phyloP scores from a whole-genome alignment of 202 grass and related monocot genomes.

The Bolboschoenoplectus hybrid region DNA sequence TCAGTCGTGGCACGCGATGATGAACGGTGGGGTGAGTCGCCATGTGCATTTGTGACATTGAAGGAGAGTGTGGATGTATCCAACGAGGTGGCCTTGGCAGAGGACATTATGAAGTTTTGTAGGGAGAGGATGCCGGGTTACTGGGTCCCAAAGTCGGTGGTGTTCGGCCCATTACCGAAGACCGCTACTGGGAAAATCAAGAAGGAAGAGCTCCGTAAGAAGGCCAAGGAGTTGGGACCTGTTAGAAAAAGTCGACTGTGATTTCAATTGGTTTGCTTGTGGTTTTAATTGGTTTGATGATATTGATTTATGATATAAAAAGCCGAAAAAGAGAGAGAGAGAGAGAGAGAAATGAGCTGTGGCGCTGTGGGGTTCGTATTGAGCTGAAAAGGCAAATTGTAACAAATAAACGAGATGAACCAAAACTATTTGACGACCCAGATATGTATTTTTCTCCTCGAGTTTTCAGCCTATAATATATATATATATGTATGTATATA shows the following conservation, averaged over 20 bases:
- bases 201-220: slow-evolving; percentile 67
- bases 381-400: background rate
- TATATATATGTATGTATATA: too few relatives aligned
- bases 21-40: slow-evolving; percentile 82
- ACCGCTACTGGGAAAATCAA: slow-evolving; percentile 82
- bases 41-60: slow-evolving; percentile 78
- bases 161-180: slow-evolving; percentile 80
- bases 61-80: slow-evolving; percentile 45
- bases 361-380: background rate
- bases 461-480: background rate
- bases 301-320: background rate
- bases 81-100: slow-evolving; percentile 47
- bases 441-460: background rate
- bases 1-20: slow-evolving; percentile 72
- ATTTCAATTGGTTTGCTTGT: background rate
- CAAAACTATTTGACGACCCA: background rate
- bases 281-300: background rate
- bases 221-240: slow-evolving; percentile 72
- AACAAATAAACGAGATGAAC: background rate
- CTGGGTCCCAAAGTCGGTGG: slow-evolving; percentile 72
- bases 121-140: slow-evolving; percentile 67
- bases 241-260: slow-evolving; percentile 69
- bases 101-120: slow-evolving; percentile 74
- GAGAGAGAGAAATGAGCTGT: background rate
- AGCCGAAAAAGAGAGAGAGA: background rate